Percentiles rank a stretch among this genome's conserved stretches.
Evolutionary conservation across 108 stramenopile genomes (phyloP).

Genomic region (Asterionellopsis glacialis): DNA sequence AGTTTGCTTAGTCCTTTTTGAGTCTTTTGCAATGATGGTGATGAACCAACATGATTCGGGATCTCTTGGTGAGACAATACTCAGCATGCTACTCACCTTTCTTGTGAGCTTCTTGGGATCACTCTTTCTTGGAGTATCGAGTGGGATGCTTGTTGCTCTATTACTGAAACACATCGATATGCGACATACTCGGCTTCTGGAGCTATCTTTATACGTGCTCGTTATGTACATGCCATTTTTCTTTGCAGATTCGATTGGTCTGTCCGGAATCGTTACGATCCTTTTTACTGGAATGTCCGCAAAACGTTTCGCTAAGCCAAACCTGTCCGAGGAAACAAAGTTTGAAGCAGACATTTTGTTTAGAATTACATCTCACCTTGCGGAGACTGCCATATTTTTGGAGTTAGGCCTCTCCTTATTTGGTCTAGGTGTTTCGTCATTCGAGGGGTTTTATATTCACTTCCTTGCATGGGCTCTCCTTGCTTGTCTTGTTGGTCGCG

Average conservation of each 20-base stretch:
- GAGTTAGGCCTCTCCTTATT: constrained; percentile 67
- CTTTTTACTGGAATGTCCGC: constrained; percentile 71
- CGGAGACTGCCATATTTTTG: constrained; percentile 79
- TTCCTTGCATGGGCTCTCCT: constrained; percentile 50
- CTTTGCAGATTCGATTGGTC: constrained; percentile 45
- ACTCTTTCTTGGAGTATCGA: constrained; percentile 47
- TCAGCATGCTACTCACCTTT: constrained; percentile 40
- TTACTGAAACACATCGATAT: constrained; percentile 56
- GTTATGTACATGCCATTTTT: constrained; percentile 69
- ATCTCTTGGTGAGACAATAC: constrained; percentile 11
- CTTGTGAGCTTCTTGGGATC: constrained; percentile 47
- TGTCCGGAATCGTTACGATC: constrained; percentile 84
- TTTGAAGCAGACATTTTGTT: constrained; percentile 42
- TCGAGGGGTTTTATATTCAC: constrained; percentile 28
- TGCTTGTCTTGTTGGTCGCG: constrained; percentile 58
- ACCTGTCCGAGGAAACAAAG: constrained; percentile 38
- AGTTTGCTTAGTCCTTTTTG: constrained; percentile 72
- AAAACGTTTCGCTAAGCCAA: constrained; percentile 51
- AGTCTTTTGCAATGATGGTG: constrained; percentile 33
- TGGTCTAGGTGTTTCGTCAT: constrained; percentile 14
- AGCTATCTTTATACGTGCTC: constrained; percentile 55
- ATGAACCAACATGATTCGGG: constrained; percentile 7
- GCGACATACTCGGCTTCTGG: constrained; percentile 27
- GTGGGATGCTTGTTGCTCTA: constrained; percentile 38
- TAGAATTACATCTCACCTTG: constrained; percentile 42